A percentile compares a stretch with the other conserved stretches of the same genome.
phyloP scores from a whole-genome alignment of 805 yeast genomes.

The Starmerella apis region DNA sequence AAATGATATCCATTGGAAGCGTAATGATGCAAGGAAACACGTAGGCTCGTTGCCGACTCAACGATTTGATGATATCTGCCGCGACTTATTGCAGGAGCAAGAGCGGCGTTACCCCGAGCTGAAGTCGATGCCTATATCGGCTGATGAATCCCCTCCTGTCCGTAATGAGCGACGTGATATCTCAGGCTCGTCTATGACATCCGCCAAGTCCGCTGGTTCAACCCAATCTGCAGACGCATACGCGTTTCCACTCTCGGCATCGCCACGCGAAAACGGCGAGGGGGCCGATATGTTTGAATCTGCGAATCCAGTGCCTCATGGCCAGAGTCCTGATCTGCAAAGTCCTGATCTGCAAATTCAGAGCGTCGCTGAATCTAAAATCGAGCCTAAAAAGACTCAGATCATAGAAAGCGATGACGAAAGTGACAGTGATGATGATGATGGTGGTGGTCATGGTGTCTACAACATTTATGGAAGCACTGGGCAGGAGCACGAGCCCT shows the following conservation, averaged over 20 bases:
- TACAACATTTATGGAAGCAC: conserved; percentile 6
- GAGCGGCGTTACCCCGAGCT: conserved; percentile 58
- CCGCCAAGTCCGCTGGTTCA: neutral
- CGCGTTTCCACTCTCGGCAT: conserved; percentile 3
- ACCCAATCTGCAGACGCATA: conserved; percentile 1
- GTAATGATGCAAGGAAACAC: conserved; percentile 92
- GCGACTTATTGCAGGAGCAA: conserved; percentile 79
- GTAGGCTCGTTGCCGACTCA: conserved; percentile 70
- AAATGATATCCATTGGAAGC: conserved; percentile 72
- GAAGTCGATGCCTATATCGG: neutral
- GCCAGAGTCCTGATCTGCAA: too few relatives aligned
- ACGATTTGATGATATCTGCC: conserved; percentile 79
- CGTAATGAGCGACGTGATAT: neutral
- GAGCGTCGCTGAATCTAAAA: conserved; percentile 40
- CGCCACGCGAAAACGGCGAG: conserved; percentile 3
- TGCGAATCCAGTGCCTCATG: too few relatives aligned
- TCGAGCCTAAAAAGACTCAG: conserved; percentile 76
- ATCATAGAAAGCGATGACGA: conserved; percentile 66
- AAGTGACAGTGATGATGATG: conserved; percentile 13
- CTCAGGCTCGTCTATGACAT: neutral
- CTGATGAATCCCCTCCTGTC: neutral
- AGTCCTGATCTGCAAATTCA: conserved; percentile 16
- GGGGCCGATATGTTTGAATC: neutral
- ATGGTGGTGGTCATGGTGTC: conserved; percentile 9
- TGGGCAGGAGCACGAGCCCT: too few relatives aligned